Conservation (phyloP, 352 stramenopile species). For the Phytopythium mirpurense region DNA sequence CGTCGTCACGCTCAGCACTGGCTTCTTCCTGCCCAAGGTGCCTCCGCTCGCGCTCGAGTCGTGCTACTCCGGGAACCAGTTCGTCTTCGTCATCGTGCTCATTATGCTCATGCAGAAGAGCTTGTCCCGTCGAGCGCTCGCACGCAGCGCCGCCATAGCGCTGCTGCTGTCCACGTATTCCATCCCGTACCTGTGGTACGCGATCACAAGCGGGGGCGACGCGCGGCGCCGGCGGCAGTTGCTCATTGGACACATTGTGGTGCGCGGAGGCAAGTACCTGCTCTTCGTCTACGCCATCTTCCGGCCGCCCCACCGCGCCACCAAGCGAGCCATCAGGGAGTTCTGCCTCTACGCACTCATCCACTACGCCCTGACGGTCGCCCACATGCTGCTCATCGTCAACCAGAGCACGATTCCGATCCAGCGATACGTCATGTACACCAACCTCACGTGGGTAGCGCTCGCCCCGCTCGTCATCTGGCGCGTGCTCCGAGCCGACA, state of each 20-base stretch:
- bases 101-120: constrained; percentile 63
- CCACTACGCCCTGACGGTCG: too few species aligned
- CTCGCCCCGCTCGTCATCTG: constrained; percentile 62
- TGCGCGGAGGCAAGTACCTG: too few species aligned
- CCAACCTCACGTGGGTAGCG: constrained; percentile 42
- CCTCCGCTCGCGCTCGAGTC: constrained; percentile 24
- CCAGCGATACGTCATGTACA: constrained; percentile 17
- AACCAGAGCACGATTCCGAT: too few species aligned
- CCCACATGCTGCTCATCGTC: too few species aligned
- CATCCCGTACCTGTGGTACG: constrained; percentile 27
- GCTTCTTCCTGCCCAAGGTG: constrained; percentile 2
- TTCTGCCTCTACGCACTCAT: too few species aligned
- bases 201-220: constrained; percentile 7
- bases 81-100: constrained; percentile 45
- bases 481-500: constrained; percentile 67
- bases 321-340: too few species aligned
- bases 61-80: constrained; percentile 44
- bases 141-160: constrained; percentile 28
- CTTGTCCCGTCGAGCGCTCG: constrained; percentile 44
- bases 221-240: constrained; percentile 13
- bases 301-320: too few species aligned
- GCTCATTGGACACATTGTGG: too few species aligned
- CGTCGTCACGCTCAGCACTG: constrained; percentile 9
- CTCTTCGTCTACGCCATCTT: too few species aligned
- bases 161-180: constrained; percentile 42